Base-by-base conservation (phyloP, 179 eudicot genomes). In the Heliamphora pulchella region DNA sequence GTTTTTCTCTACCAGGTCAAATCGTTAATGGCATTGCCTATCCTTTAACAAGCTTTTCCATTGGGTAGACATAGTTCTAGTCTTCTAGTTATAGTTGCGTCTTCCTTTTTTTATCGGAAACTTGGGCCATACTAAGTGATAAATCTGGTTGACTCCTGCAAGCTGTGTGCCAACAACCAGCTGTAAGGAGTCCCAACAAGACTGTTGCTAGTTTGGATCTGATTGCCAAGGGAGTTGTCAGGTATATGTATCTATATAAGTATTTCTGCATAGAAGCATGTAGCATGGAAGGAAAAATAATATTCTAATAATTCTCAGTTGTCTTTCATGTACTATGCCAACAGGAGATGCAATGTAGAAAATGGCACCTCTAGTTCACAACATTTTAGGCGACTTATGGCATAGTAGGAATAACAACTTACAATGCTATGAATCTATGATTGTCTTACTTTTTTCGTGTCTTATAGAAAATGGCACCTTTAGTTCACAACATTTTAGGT, bases 131-230 rank as follows among this genome's bases (percentile, higher is more conserved):
- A 8, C 17, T 54, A 55, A 51, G 41, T 75, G 61, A 39, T 75
- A n/a, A 39, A 55, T 39, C 31, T 57, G 11, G 65, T 75, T 75
- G 59, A 55, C 50, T 54, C 8, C 50, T 75, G 78, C 47, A 73
- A 46, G 62, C 59, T 7, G 69, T 48, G 10, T 47, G 41, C 17
- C 58, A 47, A 9, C 57, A 71, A 43, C 14, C 50, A 54, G 15
- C n/a, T 48, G 11, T 31, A 54, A 51, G 4, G 44, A 73, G 75
- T 71, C 31, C 58, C 31, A 73, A 14, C 3, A 18, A 11, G 4
- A 22, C 47, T 53, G 22, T 22, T 69, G 73, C 65, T 61, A 10
- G 6, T 55, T 54, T 73, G 76, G 76, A 63, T 1, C 17, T 72
- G 13, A 47, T 53, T 51, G 59, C 20, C 8, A 15, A 47, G 74